phyloP scores from a whole-genome alignment of 495 filamentous ascomycete species.

The Penicillium cataractarum region DNA sequence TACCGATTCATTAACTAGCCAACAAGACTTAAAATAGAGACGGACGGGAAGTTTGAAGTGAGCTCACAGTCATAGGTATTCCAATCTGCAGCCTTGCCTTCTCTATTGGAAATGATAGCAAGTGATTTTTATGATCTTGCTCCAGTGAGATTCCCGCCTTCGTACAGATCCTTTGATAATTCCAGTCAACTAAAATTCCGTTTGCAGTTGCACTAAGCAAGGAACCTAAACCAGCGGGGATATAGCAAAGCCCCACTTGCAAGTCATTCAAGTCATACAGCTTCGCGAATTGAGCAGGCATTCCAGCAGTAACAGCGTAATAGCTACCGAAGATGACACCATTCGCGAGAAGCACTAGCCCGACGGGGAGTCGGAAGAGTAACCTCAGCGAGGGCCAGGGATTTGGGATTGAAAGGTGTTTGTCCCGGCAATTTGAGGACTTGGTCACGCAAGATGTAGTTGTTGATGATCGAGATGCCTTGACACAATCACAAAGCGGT shows the following conservation, averaged over 20 bases:
- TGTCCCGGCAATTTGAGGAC: background rate
- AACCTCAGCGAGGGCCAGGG: slow-evolving; percentile 46
- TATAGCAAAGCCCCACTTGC: slow-evolving; percentile 40
- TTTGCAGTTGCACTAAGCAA: slow-evolving; percentile 74
- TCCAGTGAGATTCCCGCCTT: slow-evolving; percentile 39
- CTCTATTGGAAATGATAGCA: slow-evolving; percentile 48
- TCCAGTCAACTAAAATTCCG: slow-evolving; percentile 65
- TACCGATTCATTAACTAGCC: no score
- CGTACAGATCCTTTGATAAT: slow-evolving; percentile 40
- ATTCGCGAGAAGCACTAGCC: slow-evolving; percentile 53
- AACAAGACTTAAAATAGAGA: no score
- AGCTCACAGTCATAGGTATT: slow-evolving; percentile 35
- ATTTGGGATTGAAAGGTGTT: slow-evolving; percentile 24
- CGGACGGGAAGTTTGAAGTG: no score
- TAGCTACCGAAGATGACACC: slow-evolving; percentile 40
- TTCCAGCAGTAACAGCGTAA: slow-evolving; percentile 40
- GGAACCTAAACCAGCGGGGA: slow-evolving; percentile 56
- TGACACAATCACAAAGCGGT: slow-evolving; percentile 24
- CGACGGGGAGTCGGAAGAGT: slow-evolving; percentile 56
- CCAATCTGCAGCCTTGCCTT: slow-evolving; percentile 44
- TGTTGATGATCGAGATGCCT: slow-evolving; percentile 53
- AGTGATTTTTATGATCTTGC: slow-evolving; percentile 43
- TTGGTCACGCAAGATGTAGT: background rate
- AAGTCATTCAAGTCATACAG: slow-evolving; percentile 39
- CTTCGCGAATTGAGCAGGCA: slow-evolving; percentile 32